Conservation (phyloP, 805 yeast species). For the Candida silvatica region DNA sequence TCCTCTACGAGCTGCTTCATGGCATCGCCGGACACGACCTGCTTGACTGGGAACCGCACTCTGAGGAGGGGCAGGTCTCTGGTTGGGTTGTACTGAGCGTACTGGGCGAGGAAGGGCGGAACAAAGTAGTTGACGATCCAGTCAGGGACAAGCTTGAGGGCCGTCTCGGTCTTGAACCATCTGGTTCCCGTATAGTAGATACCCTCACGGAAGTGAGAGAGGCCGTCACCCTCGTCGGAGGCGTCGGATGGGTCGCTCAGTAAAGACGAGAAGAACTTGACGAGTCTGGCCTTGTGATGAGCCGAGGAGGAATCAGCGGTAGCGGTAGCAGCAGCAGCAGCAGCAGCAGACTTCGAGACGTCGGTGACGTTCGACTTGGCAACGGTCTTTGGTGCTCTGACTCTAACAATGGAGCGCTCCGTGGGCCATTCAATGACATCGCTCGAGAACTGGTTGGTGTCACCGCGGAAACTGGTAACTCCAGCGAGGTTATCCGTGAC, state of each 20-base stretch:
- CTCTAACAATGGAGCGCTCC: slow-evolving; percentile 5
- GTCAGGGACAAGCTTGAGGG: slow-evolving; percentile 3
- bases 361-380: neutral
- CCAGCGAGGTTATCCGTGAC: slow-evolving; percentile 16
- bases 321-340: neutral
- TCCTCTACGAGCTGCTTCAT: slow-evolving; percentile 1
- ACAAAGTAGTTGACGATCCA: slow-evolving; percentile 1
- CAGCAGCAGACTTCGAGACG: neutral
- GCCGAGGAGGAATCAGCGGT: neutral
- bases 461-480: slow-evolving; percentile 6
- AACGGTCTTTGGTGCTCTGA: too few species aligned
- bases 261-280: neutral
- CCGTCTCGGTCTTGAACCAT: neutral
- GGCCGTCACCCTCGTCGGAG: neutral
- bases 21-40: slow-evolving; percentile 1
- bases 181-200: slow-evolving; percentile 3
- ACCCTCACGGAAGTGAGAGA: neutral
- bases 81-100: neutral
- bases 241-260: neutral
- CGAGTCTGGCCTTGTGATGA: neutral
- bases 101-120: neutral
- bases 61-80: neutral
- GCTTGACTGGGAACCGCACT: slow-evolving; percentile 3
- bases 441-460: slow-evolving; percentile 9
- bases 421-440: slow-evolving; percentile 14